Percentiles rank a stretch among this genome's conserved stretches.
Conservation (phyloP, 306 rosid genomes). For the Phaseolus lunatus region DNA sequence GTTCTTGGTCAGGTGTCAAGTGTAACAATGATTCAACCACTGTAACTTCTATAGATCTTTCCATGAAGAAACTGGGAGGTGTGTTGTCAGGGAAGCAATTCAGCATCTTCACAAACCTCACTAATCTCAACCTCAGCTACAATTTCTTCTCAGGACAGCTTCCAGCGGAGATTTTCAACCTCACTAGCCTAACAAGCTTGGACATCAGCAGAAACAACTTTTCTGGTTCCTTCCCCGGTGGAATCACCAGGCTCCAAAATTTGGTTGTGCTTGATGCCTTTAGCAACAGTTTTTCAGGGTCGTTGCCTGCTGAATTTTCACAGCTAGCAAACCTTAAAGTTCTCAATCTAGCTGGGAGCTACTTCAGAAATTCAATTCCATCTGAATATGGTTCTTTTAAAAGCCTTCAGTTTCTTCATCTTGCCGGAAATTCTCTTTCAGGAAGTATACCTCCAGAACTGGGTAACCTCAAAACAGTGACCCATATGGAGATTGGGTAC, state of each 20-base stretch:
- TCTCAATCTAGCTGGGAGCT: constrained; percentile 89
- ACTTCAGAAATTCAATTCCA: constrained; percentile 90
- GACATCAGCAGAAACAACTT: constrained; percentile 90
- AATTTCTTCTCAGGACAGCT: constrained; percentile 78
- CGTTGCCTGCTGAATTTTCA: constrained; percentile 72
- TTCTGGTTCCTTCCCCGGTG: constrained; percentile 78
- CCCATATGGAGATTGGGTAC: constrained; percentile 94
- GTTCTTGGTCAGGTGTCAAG: constrained; percentile 89
- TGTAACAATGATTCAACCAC: constrained; percentile 64
- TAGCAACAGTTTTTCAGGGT: constrained; percentile 88
- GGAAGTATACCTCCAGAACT: constrained; percentile 79
- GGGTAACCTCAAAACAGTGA: constrained; percentile 84
- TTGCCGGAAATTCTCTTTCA: constrained; percentile 80
- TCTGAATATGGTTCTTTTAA: constrained; percentile 77
- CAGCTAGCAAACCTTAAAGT: constrained; percentile 61
- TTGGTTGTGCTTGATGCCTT: constrained; percentile 78
- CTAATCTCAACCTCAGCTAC: constrained; percentile 75
- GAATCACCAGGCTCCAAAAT: constrained; percentile 59
- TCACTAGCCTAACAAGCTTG: constrained; percentile 65
- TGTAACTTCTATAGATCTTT: constrained; percentile 75
- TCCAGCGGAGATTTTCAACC: constrained; percentile 72
- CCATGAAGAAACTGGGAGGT: constrained; percentile 73
- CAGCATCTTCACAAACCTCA: constrained; percentile 62
- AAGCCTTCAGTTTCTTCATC: constrained; percentile 82
- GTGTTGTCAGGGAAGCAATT: constrained; percentile 70